phyloP scores from a whole-genome alignment of 768 basidiomycete genomes.

The Tylopilus rubrobrunneus region DNA sequence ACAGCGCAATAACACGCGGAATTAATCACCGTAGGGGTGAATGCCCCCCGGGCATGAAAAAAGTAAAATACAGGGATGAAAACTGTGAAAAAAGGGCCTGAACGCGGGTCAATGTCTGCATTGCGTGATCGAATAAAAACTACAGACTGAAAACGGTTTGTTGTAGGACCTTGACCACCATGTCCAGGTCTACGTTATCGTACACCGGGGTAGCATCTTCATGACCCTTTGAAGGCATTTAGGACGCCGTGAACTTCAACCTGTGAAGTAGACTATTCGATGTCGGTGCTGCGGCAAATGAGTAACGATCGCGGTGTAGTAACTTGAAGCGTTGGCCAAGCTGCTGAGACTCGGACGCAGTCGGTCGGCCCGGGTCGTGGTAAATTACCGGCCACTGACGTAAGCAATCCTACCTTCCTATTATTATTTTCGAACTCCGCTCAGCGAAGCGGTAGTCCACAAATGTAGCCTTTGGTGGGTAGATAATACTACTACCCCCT shows the following conservation, averaged over 20 bases:
- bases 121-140: not conserved
- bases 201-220: conserved; percentile 50
- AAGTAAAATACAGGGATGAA: conserved; percentile 77
- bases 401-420: too few species aligned
- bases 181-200: conserved; percentile 72
- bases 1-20: conserved; percentile 54
- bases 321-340: not conserved
- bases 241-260: not conserved
- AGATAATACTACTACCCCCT: too few species aligned
- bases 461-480: too few species aligned
- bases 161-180: conserved; percentile 72
- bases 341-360: too few species aligned
- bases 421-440: too few species aligned
- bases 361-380: too few species aligned
- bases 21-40: conserved; percentile 48
- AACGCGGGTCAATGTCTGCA: conserved; percentile 4
- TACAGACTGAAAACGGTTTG: conserved; percentile 77
- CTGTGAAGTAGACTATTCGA: not conserved
- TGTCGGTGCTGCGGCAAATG: not conserved
- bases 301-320: not conserved
- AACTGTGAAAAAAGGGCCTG: conserved; percentile 82
- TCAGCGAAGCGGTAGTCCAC: too few species aligned
- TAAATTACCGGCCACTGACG: too few species aligned
- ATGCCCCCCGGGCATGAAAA: conserved; percentile 59
- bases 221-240: conserved; percentile 13